Evolutionary conservation across 1,139 yeast genomes (phyloP).

Genomic region (Kurtzmaniella quercitrusa): DNA sequence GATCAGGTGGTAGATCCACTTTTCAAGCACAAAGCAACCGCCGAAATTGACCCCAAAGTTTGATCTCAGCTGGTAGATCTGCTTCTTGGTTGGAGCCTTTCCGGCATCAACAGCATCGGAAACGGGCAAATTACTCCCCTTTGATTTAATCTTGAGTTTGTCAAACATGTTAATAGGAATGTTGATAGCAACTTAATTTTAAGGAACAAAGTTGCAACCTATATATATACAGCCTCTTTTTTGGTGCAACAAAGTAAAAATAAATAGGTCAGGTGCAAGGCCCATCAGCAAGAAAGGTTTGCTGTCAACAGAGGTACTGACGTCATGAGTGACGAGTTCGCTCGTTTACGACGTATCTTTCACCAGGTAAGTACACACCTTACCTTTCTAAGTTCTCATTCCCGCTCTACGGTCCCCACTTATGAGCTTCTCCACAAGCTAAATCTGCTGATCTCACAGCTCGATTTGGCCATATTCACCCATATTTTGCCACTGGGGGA

Average conservation of each 20-base stretch:
- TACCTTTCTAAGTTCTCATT: slow-evolving; percentile 39
- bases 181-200: not conserved
- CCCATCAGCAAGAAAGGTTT: not conserved
- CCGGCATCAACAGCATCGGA: slow-evolving; percentile 27
- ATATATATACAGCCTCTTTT: no score
- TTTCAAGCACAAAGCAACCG: slow-evolving; percentile 75
- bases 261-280: not conserved
- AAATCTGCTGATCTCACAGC: slow-evolving; percentile 22
- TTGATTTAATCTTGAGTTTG: slow-evolving; percentile 36
- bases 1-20: slow-evolving; percentile 60
- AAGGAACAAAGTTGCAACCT: not conserved
- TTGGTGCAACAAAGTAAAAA: not conserved
- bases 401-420: slow-evolving; percentile 40
- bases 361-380: slow-evolving; percentile 37
- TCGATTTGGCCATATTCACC: slow-evolving; percentile 62
- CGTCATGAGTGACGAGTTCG: not conserved
- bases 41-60: slow-evolving; percentile 90
- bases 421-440: slow-evolving; percentile 30
- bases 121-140: slow-evolving; percentile 24
- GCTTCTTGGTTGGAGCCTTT: slow-evolving; percentile 38
- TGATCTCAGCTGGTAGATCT: slow-evolving; percentile 60
- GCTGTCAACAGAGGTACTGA: not conserved
- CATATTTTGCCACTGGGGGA: slow-evolving; percentile 67
- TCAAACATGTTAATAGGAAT: slow-evolving; percentile 27
- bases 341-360: slow-evolving; percentile 15